These are phyloP conservation scores for Nidularia pulvinata DNA, from an alignment of 768 basidiomycete species.

Conservation along the genomic window DNA sequence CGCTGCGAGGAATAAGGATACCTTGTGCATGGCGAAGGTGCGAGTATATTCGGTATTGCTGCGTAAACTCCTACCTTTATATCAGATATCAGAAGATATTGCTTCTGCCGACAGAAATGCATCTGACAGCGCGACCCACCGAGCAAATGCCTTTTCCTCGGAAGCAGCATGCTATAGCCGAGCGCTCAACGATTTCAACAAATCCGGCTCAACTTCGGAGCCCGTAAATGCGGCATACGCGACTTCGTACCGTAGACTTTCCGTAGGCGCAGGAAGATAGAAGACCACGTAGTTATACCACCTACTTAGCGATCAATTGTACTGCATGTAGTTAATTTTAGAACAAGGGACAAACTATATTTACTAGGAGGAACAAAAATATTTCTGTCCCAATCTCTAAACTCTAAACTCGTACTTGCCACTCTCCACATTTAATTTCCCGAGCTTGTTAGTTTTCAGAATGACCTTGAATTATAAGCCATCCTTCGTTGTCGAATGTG, in stretches of 20 bases:
- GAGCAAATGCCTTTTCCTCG: slow-evolving; percentile 37
- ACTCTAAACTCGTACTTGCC: background rate
- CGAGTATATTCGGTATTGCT: slow-evolving; percentile 3
- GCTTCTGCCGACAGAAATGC: background rate
- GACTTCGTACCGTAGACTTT: background rate
- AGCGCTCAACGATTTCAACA: background rate
- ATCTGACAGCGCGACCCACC: slow-evolving; percentile 11
- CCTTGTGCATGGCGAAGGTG: slow-evolving; percentile 4
- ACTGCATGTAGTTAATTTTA: background rate
- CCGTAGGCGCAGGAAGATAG: background rate
- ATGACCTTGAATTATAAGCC: too few relatives aligned
- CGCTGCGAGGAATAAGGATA: background rate
- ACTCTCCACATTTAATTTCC: background rate
- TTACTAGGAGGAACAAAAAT: background rate
- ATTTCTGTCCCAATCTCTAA: background rate
- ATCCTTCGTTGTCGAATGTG: too few relatives aligned
- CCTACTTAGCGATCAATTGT: background rate
- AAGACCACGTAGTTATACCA: background rate
- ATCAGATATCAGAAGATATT: slow-evolving; percentile 1
- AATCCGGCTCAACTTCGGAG: slow-evolving; percentile 1
- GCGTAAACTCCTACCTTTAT: background rate
- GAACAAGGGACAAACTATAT: background rate
- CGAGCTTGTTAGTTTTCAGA: background rate
- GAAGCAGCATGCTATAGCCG: slow-evolving; percentile 3
- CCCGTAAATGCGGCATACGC: background rate